phyloP scores from a whole-genome alignment of 805 yeast species.

The Metschnikowia similis region DNA sequence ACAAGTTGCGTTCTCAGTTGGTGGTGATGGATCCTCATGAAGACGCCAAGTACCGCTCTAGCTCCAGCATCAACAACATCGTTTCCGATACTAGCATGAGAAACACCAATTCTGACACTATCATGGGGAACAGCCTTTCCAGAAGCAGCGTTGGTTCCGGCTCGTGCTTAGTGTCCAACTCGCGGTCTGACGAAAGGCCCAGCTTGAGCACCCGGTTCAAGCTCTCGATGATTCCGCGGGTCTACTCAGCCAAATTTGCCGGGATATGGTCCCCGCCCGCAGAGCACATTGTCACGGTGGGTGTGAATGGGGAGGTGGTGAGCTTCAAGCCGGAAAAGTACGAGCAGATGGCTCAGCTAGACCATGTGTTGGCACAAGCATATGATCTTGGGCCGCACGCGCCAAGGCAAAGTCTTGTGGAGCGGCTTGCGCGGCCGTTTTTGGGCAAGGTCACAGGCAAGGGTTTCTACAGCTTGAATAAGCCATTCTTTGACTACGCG shows the following conservation, averaged over 20 bases:
- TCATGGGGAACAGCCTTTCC: too few relatives aligned
- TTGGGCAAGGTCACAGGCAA: conserved; percentile 36
- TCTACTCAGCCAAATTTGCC: conserved; percentile 21
- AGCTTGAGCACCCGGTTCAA: conserved; percentile 12
- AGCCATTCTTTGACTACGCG: conserved; percentile 31
- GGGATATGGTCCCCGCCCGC: conserved; percentile 19
- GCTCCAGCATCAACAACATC: too few relatives aligned
- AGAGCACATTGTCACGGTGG: conserved; percentile 23
- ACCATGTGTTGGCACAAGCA: conserved; percentile 10
- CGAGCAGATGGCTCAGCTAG: conserved; percentile 12
- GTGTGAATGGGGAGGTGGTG: conserved; percentile 36
- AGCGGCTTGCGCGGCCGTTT: conserved; percentile 31
- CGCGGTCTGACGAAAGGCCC: neutral
- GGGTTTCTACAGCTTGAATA: conserved; percentile 32
- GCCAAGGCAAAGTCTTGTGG: conserved; percentile 15
- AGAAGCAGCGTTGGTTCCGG: neutral
- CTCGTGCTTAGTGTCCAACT: neutral
- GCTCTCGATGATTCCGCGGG: conserved; percentile 31
- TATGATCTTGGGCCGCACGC: neutral
- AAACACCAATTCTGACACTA: too few relatives aligned
- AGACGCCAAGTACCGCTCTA: neutral
- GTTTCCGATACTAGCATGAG: too few relatives aligned
- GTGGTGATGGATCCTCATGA: conserved; percentile 19
- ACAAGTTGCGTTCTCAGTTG: conserved; percentile 33
- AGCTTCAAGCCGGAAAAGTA: conserved; percentile 8